A percentile compares a stretch with the other conserved stretches of the same genome.
Conservation (phyloP, 495 filamentous ascomycete species). For the Penicillium maclennaniae region DNA sequence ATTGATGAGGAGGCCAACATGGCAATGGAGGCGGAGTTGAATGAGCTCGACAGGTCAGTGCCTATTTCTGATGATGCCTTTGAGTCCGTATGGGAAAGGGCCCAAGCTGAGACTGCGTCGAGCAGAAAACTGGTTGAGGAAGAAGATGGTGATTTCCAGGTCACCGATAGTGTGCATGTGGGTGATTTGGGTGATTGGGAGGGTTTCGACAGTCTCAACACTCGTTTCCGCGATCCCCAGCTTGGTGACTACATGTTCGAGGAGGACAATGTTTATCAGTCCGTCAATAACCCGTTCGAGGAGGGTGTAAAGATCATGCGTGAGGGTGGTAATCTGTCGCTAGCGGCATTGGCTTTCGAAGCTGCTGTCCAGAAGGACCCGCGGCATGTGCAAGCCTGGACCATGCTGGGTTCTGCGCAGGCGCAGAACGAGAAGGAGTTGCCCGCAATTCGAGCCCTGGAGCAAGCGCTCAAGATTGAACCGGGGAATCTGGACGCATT, state of each 20-base stretch:
- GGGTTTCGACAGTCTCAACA: slow-evolving; percentile 61
- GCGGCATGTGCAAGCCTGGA: slow-evolving; percentile 87
- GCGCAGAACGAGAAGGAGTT: slow-evolving; percentile 98
- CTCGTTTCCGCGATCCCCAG: slow-evolving; percentile 62
- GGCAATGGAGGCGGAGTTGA: slow-evolving; percentile 84
- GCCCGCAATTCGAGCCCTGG: slow-evolving; percentile 94
- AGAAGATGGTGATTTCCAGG: slow-evolving; percentile 53
- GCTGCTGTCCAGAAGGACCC: slow-evolving; percentile 88
- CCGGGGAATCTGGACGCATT: slow-evolving; percentile 80
- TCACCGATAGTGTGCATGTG: slow-evolving; percentile 55
- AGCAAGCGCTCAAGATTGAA: slow-evolving; percentile 85
- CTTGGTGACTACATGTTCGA: slow-evolving; percentile 93
- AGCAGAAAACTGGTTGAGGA: slow-evolving; percentile 67
- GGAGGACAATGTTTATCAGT: slow-evolving; percentile 81
- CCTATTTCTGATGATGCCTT: slow-evolving; percentile 64
- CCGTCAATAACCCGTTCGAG: slow-evolving; percentile 73
- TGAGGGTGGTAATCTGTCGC: slow-evolving; percentile 86
- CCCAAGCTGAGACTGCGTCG: slow-evolving; percentile 73
- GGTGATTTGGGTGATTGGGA: slow-evolving; percentile 69
- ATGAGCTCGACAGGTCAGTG: slow-evolving; percentile 86
- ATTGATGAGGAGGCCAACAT: slow-evolving; percentile 65
- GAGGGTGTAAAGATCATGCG: slow-evolving; percentile 89
- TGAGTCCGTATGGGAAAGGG: slow-evolving; percentile 82
- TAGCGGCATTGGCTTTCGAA: slow-evolving; percentile 96
- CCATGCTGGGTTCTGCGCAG: slow-evolving; percentile 82